These are phyloP conservation scores for Heliamphora exappendiculata DNA, from an alignment of 148 eudicot species.

Conservation along the genomic window DNA sequence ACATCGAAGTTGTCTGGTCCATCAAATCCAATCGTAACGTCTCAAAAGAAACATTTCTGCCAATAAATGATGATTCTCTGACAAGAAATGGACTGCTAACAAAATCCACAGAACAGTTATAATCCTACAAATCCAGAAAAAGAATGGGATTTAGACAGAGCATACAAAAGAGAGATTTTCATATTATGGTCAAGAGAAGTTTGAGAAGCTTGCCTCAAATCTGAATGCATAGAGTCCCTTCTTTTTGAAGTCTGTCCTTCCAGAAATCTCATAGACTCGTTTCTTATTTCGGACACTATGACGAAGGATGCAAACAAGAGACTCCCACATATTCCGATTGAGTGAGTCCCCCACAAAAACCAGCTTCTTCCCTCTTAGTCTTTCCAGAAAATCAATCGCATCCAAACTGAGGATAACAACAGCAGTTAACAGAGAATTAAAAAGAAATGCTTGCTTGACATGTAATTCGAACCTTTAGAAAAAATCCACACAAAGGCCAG, in stretches of 20 bases:
- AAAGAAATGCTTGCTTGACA: background rate
- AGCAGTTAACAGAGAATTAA: background rate
- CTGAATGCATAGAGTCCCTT: conserved; percentile 75
- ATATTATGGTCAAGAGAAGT: background rate
- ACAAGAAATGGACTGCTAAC: conserved; percentile 80
- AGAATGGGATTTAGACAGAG: conserved; percentile 1
- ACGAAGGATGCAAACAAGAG: conserved; percentile 76
- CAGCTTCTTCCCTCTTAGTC: conserved; percentile 65
- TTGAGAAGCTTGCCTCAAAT: conserved; percentile 55
- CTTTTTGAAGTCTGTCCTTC: conserved; percentile 67
- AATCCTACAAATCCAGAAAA: conserved; percentile 51
- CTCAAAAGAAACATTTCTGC: conserved; percentile 44
- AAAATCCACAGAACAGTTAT: conserved; percentile 71
- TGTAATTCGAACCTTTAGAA: background rate
- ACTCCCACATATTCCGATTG: conserved; percentile 98
- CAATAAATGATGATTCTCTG: conserved; percentile 38
- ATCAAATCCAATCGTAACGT: conserved; percentile 81
- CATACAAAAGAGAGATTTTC: background rate
- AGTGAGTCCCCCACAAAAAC: conserved; percentile 85
- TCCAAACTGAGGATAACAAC: conserved; percentile 41
- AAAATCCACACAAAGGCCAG: background rate
- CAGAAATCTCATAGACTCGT: conserved; percentile 64
- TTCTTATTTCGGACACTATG: conserved; percentile 45
- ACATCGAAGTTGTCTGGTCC: conserved; percentile 62
- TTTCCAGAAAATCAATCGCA: conserved; percentile 68